phyloP scores from a whole-genome alignment of 176 grass and related monocot genomes.

The sorghum (Sorghum bicolor) region DNA sequence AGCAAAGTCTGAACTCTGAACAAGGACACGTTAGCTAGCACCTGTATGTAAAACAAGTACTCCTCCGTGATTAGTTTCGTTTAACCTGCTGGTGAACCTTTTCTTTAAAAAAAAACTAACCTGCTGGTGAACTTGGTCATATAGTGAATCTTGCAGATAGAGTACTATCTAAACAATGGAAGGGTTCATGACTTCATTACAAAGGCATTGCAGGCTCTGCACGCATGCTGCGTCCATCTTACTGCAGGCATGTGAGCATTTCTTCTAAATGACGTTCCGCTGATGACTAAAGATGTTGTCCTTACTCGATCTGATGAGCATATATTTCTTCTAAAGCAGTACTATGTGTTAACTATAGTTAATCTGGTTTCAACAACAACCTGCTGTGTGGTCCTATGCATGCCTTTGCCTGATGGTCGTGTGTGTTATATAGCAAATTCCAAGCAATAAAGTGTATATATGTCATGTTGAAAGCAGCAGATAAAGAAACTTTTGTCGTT shows the following conservation, averaged over 20 bases:
- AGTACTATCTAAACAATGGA: too few relatives aligned
- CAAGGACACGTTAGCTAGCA: background rate
- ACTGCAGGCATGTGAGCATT: background rate
- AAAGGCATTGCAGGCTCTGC: too few relatives aligned
- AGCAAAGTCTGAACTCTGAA: background rate
- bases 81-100: background rate
- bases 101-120: too few relatives aligned
- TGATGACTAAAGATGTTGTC: background rate
- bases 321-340: background rate
- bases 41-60: background rate
- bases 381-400: background rate
- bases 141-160: too few relatives aligned
- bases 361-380: background rate
- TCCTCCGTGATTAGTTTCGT: background rate
- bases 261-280: background rate
- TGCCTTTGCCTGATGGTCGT: background rate
- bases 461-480: background rate
- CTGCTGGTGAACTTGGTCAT: too few relatives aligned
- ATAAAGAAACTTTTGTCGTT: too few relatives aligned
- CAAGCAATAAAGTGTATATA: background rate
- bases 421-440: background rate
- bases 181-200: too few relatives aligned
- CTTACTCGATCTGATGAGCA: background rate
- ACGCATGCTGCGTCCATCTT: too few relatives aligned
- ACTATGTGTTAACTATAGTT: background rate